Base-by-base conservation (phyloP, 345 rosid species). In the Corchorus capsularis region DNA sequence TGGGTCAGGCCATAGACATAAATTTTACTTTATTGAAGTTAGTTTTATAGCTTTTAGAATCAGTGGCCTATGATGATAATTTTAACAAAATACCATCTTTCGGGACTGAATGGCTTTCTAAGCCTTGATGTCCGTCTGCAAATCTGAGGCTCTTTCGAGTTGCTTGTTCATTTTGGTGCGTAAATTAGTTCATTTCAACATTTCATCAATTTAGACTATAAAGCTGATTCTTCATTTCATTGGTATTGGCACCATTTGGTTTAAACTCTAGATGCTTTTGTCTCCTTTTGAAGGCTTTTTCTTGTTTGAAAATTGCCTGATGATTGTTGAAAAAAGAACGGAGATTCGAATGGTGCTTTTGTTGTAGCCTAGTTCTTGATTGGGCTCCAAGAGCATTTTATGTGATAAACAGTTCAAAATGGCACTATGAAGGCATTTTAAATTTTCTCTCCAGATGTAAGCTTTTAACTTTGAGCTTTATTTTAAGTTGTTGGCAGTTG, bases 101-200 rank as follows among this genome's bases (percentile, higher is more conserved):
- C 85, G 86, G 87, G 87, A 87, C 90, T 84, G 87, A 87, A 80
- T 79, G 87, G 86, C 82, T 78, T 74, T 47, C 20, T 6, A 57
- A 79, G 85, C 88, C 80, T 81, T 85, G 90, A 60, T 87, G 86
- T 57, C 15, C 63, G 80, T 87, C 85, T 87, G 87, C 86, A 83
- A 84, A 83, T 87, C 90, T 85, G 86, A 87, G 86, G 88, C 86
- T 62, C 52, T 20, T 20, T 20, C 37, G 27, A 1, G 3, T 34
- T 13, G 0, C 4, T 63, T 46, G 65, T n/a, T 59, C 53, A 16
- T 2, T 19, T 11, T 45, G 35, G 8, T 10, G 37, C 12, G 7
- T 7, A 41, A 41, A 1, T 59, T 22, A 8, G 32, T n/a, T n/a
- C n/a, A n/a, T n/a, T n/a, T n/a, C n/a, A n/a, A n/a, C n/a, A n/a